These are phyloP conservation scores for Cordyceps militaris DNA, from an alignment of 2,329 filamentous ascomycete genomes.

Conservation along the genomic window DNA sequence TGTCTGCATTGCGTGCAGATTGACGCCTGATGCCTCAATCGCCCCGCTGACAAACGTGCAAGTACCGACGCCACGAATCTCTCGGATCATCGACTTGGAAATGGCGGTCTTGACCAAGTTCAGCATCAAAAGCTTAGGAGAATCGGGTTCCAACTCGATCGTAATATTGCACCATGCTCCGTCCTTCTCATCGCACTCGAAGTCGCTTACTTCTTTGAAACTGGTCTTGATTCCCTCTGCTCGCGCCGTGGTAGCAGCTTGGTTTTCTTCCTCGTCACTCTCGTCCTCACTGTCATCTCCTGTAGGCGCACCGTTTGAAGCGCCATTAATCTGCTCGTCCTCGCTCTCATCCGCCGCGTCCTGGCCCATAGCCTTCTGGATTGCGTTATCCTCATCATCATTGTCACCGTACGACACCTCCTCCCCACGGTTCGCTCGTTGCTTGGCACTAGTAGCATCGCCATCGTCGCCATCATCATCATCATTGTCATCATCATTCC, in stretches of 20 bases:
- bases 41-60: constrained; percentile 62
- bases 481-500: constrained; percentile 41
- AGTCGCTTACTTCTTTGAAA: constrained; percentile 62
- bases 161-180: constrained; percentile 75
- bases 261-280: constrained; percentile 28
- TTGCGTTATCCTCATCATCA: constrained; percentile 80
- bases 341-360: constrained; percentile 49
- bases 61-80: constrained; percentile 67
- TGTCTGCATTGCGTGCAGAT: constrained; percentile 83
- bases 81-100: constrained; percentile 74
- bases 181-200: constrained; percentile 68
- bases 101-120: constrained; percentile 79
- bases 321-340: constrained; percentile 35
- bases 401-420: constrained; percentile 86
- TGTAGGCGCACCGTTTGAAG: constrained; percentile 14
- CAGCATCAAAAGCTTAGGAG: constrained; percentile 89
- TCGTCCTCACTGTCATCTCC: constrained; percentile 33
- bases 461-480: constrained; percentile 70
- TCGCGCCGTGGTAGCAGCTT: constrained; percentile 36
- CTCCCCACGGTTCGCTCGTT: constrained; percentile 68
- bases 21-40: constrained; percentile 77
- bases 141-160: constrained; percentile 71
- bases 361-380: constrained; percentile 56
- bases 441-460: constrained; percentile 69
- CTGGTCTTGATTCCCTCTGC: constrained; percentile 58